Conservation (phyloP, 495 filamentous ascomycete species). For the Choiromyces venosus region DNA sequence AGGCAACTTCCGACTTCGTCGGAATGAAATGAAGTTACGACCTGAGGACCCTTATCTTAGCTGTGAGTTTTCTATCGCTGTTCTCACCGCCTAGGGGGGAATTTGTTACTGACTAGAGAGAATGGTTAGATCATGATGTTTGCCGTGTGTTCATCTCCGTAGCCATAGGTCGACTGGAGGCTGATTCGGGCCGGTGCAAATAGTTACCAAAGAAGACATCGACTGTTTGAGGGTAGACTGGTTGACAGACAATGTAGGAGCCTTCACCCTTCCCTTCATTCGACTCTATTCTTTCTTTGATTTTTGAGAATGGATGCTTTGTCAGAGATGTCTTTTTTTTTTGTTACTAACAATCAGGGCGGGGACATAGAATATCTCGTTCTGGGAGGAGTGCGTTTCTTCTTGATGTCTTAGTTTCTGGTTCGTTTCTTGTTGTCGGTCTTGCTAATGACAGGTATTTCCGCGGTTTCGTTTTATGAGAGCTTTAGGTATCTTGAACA, state of each 20-base stretch:
- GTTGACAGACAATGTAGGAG: constrained; percentile 91
- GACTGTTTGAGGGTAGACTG: constrained; percentile 85
- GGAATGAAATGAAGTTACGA: constrained; percentile 48
- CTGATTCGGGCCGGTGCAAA: constrained; percentile 40
- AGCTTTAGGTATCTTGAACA: constrained; percentile 73
- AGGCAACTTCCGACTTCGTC: constrained; percentile 11
- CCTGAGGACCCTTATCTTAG: constrained; percentile 69
- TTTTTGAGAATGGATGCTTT: background rate
- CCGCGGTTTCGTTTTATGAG: constrained; percentile 1
- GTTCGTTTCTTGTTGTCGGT: constrained; percentile 7
- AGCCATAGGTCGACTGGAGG: constrained; percentile 19
- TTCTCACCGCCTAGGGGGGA: background rate
- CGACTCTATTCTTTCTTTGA: background rate
- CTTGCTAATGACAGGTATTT: constrained; percentile 14
- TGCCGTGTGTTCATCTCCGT: constrained; percentile 53
- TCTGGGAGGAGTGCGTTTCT: constrained; percentile 86
- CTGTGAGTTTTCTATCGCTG: constrained; percentile 50
- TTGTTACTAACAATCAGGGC: constrained; percentile 11
- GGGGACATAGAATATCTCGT: constrained; percentile 68
- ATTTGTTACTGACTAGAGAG: constrained; percentile 11
- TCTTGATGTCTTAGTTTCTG: constrained; percentile 4
- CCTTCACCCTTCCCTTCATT: background rate
- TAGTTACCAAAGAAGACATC: constrained; percentile 80
- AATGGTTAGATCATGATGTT: constrained; percentile 58
- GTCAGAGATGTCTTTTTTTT: background rate